A percentile compares a stretch with the other conserved stretches of the same genome.
phyloP scores from a whole-genome alignment of 2,329 filamentous ascomycete species.

The Neodidymelliopsis sp. region DNA sequence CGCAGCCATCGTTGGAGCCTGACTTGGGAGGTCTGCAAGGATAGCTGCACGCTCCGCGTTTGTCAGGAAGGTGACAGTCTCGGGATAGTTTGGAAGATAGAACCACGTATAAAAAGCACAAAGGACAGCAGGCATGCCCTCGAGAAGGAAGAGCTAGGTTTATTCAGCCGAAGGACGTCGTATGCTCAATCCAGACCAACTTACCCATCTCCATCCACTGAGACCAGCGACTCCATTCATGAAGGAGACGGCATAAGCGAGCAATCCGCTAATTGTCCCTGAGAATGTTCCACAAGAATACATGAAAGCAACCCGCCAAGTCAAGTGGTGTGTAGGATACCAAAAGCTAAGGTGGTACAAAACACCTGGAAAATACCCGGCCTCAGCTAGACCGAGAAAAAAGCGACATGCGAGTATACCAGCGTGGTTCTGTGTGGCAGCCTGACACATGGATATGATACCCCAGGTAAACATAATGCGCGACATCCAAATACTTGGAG shows the following conservation, averaged over 20 bases:
- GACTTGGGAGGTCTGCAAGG: constrained; percentile 26
- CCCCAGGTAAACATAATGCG: constrained; percentile 36
- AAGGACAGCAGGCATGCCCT: constrained; percentile 29
- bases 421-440: constrained; percentile 52
- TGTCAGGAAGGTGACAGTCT: constrained; percentile 26
- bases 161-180: background rate
- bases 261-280: constrained; percentile 65
- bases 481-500: constrained; percentile 31
- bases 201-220: constrained; percentile 44
- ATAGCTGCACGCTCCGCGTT: constrained; percentile 27
- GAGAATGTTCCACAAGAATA: constrained; percentile 64
- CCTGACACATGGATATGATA: constrained; percentile 54
- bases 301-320: constrained; percentile 63
- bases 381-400: constrained; percentile 46
- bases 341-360: constrained; percentile 66
- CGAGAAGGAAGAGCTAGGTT: constrained; percentile 31
- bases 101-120: constrained; percentile 28
- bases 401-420: constrained; percentile 54
- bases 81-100: constrained; percentile 31
- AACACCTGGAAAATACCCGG: constrained; percentile 40
- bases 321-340: constrained; percentile 64
- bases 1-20: constrained; percentile 31
- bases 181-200: background rate
- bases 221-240: constrained; percentile 61
- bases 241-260: constrained; percentile 65